Evolutionary conservation across 1,284 basidiomycete species (phyloP).

Genomic region (Pterula multifida): DNA sequence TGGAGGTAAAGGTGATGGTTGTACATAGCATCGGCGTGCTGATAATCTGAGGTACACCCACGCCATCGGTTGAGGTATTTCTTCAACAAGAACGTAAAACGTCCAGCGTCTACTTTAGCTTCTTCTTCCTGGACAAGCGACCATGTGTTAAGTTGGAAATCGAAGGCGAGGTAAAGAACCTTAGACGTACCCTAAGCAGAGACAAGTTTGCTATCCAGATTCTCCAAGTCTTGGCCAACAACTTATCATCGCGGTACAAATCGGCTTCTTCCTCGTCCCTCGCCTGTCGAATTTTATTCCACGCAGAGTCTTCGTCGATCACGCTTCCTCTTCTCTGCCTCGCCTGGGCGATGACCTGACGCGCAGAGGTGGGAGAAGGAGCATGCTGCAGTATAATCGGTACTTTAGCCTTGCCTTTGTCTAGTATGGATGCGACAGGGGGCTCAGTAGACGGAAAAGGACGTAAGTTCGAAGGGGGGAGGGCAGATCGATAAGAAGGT

Average conservation of each 20-base stretch:
- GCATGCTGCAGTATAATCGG: conserved; percentile 9
- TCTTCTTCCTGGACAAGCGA: neutral
- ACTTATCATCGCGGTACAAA: neutral
- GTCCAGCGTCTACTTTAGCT: neutral
- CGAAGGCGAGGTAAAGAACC: neutral
- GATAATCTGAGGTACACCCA: neutral
- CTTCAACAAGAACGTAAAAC: neutral
- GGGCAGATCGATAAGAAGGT: neutral
- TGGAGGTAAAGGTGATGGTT: neutral
- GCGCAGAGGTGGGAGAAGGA: conserved; percentile 14
- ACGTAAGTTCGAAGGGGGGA: neutral
- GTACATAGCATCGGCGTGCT: neutral
- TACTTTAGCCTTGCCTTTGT: neutral
- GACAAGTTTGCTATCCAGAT: neutral
- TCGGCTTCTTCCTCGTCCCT: conserved; percentile 35
- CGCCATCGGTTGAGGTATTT: neutral
- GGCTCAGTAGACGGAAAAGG: neutral
- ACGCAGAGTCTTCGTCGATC: conserved; percentile 59
- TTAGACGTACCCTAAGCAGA: neutral
- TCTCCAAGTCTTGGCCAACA: neutral
- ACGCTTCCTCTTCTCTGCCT: conserved; percentile 32
- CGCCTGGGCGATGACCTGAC: conserved; percentile 20
- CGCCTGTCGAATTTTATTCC: conserved; percentile 60
- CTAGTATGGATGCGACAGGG: neutral
- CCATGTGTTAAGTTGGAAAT: neutral